Evolutionary conservation across 768 basidiomycete genomes (phyloP), one percentile per base, ranked within the genome.

Genomic region (Dentipellis sp.): DNA sequence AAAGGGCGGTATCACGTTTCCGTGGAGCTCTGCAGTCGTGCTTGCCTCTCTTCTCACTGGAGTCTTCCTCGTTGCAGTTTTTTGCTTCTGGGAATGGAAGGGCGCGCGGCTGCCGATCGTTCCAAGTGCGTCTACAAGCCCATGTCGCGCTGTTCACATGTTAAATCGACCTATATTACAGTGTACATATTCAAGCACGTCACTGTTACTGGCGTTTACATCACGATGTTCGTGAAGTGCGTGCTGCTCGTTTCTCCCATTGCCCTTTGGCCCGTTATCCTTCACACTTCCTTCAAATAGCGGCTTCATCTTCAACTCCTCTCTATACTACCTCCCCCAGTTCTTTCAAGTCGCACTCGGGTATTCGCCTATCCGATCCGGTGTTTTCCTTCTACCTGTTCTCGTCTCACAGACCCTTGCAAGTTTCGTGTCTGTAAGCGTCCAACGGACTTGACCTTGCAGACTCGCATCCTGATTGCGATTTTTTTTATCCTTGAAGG

Each of bases 291-390:
- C 14, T 36, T 50, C 17, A 36, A 54, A 9, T 56, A 84, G 81
- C 50, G 82, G 81, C 22, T 78, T 83, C 59, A 71, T 82, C 2
- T 83, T 81, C 66, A 82, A 78, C 67, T 83, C 80, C 16, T 77
- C 83, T 9, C 65, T 86, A 11, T 88, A 81, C 66, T 88, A 87
- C 62, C 75, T 90, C 0, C 87, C 89, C 1, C 82, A 86, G 59
- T 88, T 80, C 65, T 86, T 88, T 69, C 87, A 89, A 69, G 79
- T 87, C 9, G 84, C 79, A 3, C 68, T 83, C n/a, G 82, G 81
- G 4, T 81, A 78, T 58, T 77, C 79, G 8, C 82, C 88, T 0
- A 80, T 88, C 45, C 78, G 74, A 64, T 79, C 78, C 2, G 82
- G 81, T 0, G 68, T 87, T 2, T 82, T 88, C 62, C 74, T 89